These are phyloP conservation scores for Dothideomycetidae sp. DNA, from an alignment of 2,329 filamentous ascomycete species.

Conservation along the genomic window DNA sequence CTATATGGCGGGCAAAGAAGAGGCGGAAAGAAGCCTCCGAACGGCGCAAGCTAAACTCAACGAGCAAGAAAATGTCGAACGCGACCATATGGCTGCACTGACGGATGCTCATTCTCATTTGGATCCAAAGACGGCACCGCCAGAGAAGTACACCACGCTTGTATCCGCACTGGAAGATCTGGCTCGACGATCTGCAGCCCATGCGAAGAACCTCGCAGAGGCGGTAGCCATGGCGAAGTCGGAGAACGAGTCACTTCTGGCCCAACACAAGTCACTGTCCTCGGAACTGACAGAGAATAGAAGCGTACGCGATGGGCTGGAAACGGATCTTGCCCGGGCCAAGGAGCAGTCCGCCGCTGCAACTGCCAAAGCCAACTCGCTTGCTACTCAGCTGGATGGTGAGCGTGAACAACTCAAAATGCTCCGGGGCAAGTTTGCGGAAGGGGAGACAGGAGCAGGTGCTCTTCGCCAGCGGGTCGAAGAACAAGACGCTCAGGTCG, in stretches of 20 bases:
- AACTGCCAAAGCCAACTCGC: slow-evolving; percentile 31
- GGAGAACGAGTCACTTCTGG: slow-evolving; percentile 30
- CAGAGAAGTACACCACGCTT: slow-evolving; percentile 26
- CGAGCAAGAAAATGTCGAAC: slow-evolving; percentile 33
- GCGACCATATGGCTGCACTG: slow-evolving; percentile 21
- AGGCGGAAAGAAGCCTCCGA: slow-evolving; percentile 24
- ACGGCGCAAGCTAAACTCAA: slow-evolving; percentile 46
- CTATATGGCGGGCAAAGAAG: slow-evolving; percentile 16
- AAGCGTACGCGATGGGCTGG: slow-evolving; percentile 23
- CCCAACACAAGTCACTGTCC: slow-evolving; percentile 28
- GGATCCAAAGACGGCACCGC: slow-evolving; percentile 21
- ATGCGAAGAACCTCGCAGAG: slow-evolving; percentile 31
- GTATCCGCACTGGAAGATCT: slow-evolving; percentile 31
- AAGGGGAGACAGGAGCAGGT: slow-evolving; percentile 74
- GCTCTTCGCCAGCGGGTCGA: slow-evolving; percentile 59
- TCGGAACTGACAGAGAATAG: slow-evolving; percentile 18
- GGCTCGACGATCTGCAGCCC: slow-evolving; percentile 27
- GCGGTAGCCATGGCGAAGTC: slow-evolving; percentile 33
- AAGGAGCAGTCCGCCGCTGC: slow-evolving; percentile 33
- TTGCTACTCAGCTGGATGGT: slow-evolving; percentile 43
- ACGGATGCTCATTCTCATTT: slow-evolving; percentile 26
- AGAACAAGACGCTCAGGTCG: slow-evolving; percentile 60
- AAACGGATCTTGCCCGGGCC: slow-evolving; percentile 25
- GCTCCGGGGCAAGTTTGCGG: slow-evolving; percentile 57
- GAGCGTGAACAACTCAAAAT: slow-evolving; percentile 54